Evolutionary conservation across 129 eudicot species (phyloP).

Genomic region (Oenanthe sinensis): DNA sequence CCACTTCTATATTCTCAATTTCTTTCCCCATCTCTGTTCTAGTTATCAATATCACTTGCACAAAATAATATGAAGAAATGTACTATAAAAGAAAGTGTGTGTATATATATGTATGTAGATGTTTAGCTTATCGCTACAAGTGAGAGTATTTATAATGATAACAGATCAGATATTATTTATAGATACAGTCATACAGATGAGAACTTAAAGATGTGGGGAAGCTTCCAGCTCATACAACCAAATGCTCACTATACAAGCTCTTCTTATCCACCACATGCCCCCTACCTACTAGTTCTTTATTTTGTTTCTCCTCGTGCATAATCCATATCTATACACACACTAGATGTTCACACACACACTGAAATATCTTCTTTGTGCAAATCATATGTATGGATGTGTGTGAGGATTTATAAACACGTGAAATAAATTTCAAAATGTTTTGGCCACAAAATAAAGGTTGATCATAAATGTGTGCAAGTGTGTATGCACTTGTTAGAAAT

Average conservation of each 20-base stretch:
- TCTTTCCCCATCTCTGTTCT: background rate
- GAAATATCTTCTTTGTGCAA: background rate
- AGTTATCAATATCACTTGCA: background rate
- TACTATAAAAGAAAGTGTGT: background rate
- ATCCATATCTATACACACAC: background rate
- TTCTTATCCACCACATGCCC: background rate
- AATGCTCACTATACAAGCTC: background rate
- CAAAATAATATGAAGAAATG: too few relatives aligned
- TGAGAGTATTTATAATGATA: background rate
- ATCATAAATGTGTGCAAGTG: background rate
- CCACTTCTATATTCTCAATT: conserved; percentile 11
- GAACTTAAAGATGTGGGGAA: conserved; percentile 1
- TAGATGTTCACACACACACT: background rate
- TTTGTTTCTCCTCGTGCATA: background rate
- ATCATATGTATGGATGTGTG: background rate
- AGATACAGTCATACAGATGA: background rate
- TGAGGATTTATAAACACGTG: background rate
- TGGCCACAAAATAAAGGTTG: background rate
- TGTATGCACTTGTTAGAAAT: background rate
- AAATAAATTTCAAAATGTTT: background rate
- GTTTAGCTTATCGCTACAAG: background rate
- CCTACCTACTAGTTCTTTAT: background rate
- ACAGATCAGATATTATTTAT: background rate
- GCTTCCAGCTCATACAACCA: background rate
- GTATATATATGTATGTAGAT: background rate